Evolutionary conservation across 2,329 filamentous ascomycete species (phyloP).

Genomic region (Aspergillus candidus): DNA sequence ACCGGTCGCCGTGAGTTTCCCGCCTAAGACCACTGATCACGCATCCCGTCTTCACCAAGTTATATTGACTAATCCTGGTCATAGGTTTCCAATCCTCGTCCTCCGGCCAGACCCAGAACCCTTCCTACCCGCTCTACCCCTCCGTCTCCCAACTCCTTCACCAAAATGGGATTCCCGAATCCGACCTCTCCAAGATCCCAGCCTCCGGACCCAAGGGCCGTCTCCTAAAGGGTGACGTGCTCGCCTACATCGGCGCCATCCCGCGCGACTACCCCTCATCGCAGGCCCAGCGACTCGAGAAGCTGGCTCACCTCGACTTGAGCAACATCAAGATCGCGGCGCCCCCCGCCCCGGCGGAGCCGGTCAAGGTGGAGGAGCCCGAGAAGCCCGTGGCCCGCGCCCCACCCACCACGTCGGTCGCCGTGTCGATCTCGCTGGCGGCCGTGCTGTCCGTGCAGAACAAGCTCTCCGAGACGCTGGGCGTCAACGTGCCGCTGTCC

Average conservation of each 20-base stretch:
- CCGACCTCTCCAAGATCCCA: slow-evolving; percentile 72
- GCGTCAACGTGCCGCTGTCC: slow-evolving; percentile 73
- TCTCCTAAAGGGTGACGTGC: slow-evolving; percentile 88
- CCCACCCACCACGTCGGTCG: slow-evolving; percentile 43
- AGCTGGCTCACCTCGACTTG: slow-evolving; percentile 79
- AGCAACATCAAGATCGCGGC: slow-evolving; percentile 84
- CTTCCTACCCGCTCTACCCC: slow-evolving; percentile 53
- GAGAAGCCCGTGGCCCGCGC: slow-evolving; percentile 23
- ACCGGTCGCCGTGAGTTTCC: slow-evolving; percentile 31
- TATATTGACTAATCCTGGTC: slow-evolving; percentile 5
- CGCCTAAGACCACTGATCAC: slow-evolving; percentile 3
- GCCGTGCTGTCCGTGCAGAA: slow-evolving; percentile 75
- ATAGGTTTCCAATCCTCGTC: slow-evolving; percentile 33
- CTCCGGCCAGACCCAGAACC: slow-evolving; percentile 34
- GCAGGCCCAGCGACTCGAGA: slow-evolving; percentile 64
- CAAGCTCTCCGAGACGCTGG: slow-evolving; percentile 69
- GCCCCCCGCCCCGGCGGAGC: slow-evolving; percentile 26
- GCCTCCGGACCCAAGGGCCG: slow-evolving; percentile 83
- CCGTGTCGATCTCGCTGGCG: slow-evolving; percentile 69
- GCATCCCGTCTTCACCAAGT: not conserved
- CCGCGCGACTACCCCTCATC: slow-evolving; percentile 63
- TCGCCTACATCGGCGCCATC: slow-evolving; percentile 80
- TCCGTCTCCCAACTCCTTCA: slow-evolving; percentile 79
- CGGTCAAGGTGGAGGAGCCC: slow-evolving; percentile 29
- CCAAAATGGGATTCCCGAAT: slow-evolving; percentile 67